These are phyloP conservation scores for Aspergillus bombycis DNA, from an alignment of 2,329 filamentous ascomycete species.

Conservation along the genomic window DNA sequence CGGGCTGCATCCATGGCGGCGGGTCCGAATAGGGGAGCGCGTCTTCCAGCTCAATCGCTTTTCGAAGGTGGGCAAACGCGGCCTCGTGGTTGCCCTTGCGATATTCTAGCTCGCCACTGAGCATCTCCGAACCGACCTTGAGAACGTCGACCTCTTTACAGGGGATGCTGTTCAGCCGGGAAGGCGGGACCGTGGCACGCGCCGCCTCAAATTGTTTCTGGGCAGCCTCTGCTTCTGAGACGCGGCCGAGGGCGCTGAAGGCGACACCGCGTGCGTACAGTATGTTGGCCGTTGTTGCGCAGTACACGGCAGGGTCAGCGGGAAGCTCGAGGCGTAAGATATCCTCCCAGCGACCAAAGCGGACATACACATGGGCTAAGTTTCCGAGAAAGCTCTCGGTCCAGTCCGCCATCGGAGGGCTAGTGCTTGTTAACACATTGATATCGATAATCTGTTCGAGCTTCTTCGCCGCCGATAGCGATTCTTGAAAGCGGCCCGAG, in stretches of 20 bases:
- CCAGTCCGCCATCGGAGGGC: constrained; percentile 77
- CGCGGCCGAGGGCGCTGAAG: constrained; percentile 58
- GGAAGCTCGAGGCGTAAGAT: constrained; percentile 62
- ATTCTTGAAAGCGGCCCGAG: constrained; percentile 63
- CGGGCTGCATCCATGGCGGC: constrained; percentile 78
- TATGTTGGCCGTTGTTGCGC: constrained; percentile 67
- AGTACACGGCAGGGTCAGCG: constrained; percentile 63
- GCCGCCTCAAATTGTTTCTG: constrained; percentile 57
- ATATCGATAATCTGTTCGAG: constrained; percentile 67
- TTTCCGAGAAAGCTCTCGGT: constrained; percentile 71
- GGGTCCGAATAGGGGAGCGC: constrained; percentile 70
- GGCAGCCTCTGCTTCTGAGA: constrained; percentile 58
- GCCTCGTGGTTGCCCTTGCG: constrained; percentile 59
- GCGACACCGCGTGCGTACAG: constrained; percentile 71
- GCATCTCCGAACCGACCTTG: constrained; percentile 50
- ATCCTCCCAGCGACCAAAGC: constrained; percentile 73
- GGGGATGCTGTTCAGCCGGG: constrained; percentile 50
- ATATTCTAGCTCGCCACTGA: constrained; percentile 74
- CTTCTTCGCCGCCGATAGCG: constrained; percentile 60
- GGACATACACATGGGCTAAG: constrained; percentile 68
- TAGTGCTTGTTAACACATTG: constrained; percentile 63
- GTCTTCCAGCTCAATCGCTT: constrained; percentile 63
- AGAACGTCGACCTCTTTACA: constrained; percentile 58
- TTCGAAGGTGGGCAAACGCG: constrained; percentile 62
- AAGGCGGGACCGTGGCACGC: constrained; percentile 55